A percentile compares a stretch with the other conserved stretches of the same genome.
Conservation (phyloP, 1,139 yeast species). For the Magnusiomyces ingens region DNA sequence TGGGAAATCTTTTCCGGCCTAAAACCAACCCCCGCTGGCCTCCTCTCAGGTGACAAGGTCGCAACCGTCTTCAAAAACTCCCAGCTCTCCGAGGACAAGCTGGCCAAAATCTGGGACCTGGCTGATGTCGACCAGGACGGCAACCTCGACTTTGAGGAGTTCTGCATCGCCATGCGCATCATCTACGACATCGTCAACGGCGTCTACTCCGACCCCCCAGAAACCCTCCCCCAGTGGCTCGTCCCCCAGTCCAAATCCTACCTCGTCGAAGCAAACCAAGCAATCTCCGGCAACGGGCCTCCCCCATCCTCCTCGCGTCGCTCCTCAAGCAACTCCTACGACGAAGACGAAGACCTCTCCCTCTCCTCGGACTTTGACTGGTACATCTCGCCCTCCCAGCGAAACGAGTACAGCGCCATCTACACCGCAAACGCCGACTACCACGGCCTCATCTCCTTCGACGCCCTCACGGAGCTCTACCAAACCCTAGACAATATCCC, state of each 20-base stretch:
- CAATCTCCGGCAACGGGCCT: constrained; percentile 34
- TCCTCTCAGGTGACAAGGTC: constrained; percentile 78
- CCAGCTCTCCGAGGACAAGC: constrained; percentile 64
- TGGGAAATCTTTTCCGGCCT: constrained; percentile 96
- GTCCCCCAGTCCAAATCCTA: constrained; percentile 85
- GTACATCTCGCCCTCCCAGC: constrained; percentile 91
- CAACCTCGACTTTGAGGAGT: constrained; percentile 88
- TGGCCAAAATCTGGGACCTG: constrained; percentile 82
- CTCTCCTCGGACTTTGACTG: constrained; percentile 77
- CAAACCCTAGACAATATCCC: constrained; percentile 66
- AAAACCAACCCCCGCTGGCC: constrained; percentile 61
- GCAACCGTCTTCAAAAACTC: constrained; percentile 85
- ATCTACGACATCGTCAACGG: constrained; percentile 88
- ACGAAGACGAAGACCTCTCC: constrained; percentile 48
- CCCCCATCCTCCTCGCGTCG: constrained; percentile 10
- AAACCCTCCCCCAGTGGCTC: constrained; percentile 78
- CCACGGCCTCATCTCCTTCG: constrained; percentile 77
- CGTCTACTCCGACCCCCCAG: constrained; percentile 56
- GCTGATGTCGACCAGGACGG: constrained; percentile 94
- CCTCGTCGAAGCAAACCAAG: constrained; percentile 71
- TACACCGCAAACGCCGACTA: constrained; percentile 69
- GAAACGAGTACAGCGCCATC: constrained; percentile 68
- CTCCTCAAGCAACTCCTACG: constrained; percentile 38
- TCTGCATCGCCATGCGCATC: constrained; percentile 93
- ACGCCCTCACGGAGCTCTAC: constrained; percentile 63